Percentiles rank a stretch among this genome's conserved stretches.
Evolutionary conservation across 257 asterid species (phyloP).

Genomic region (Solanum neorickii): DNA sequence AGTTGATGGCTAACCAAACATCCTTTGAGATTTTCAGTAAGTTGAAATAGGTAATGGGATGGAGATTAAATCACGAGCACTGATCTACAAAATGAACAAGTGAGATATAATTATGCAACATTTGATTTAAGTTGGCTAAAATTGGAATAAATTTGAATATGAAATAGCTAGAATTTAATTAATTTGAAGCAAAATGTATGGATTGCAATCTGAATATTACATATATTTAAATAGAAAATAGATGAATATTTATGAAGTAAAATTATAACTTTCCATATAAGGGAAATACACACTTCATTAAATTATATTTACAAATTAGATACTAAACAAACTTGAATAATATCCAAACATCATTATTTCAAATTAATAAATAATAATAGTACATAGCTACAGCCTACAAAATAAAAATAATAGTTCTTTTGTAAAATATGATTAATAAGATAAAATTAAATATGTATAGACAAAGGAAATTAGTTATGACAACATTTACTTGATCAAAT

Average conservation of each 20-base stretch:
- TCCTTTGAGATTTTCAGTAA: not conserved
- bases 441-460: too few relatives aligned
- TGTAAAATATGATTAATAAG: not conserved
- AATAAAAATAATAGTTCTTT: too few relatives aligned
- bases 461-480: too few relatives aligned
- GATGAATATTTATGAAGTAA: not conserved
- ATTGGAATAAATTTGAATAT: not conserved
- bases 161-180: not conserved
- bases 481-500: not conserved
- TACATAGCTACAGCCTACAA: not conserved
- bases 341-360: not conserved
- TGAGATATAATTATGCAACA: not conserved
- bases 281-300: not conserved
- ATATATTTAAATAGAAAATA: not conserved
- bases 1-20: not conserved
- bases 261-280: not conserved
- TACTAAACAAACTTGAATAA: not conserved
- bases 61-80: not conserved
- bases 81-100: not conserved
- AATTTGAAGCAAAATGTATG: not conserved
- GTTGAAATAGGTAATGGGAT: not conserved
- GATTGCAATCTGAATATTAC: not conserved
- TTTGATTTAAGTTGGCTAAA: not conserved
- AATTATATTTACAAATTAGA: too few relatives aligned
- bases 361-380: not conserved